Evolutionary conservation across 306 rosid genomes (phyloP).

Genomic region (Oemleria cerasiformis): DNA sequence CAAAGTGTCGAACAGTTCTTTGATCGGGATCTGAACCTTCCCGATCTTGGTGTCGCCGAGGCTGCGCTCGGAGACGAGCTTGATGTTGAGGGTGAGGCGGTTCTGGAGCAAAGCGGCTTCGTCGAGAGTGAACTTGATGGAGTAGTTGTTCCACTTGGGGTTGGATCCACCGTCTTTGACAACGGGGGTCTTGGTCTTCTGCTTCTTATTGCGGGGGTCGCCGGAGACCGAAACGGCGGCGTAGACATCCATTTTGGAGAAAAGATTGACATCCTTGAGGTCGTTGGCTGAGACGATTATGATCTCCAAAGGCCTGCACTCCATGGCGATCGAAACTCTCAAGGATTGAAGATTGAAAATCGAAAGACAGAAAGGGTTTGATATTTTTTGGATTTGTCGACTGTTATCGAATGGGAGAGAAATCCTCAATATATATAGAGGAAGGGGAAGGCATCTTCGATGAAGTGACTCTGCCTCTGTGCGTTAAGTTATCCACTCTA

Average conservation of each 20-base stretch:
- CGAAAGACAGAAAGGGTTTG: not conserved
- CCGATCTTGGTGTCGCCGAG: slow-evolving; percentile 43
- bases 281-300: slow-evolving; percentile 33
- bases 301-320: slow-evolving; percentile 39
- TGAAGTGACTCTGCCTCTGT: not conserved
- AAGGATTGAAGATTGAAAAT: not conserved
- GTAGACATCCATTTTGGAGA: slow-evolving; percentile 60
- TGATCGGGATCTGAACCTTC: slow-evolving; percentile 30
- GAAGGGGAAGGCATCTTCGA: not conserved
- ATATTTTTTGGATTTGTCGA: not conserved
- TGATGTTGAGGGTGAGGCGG: slow-evolving; percentile 39
- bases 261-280: slow-evolving; percentile 41
- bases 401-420: too few species aligned
- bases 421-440: not conserved
- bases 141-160: slow-evolving; percentile 41
- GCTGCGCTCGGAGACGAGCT: slow-evolving; percentile 34
- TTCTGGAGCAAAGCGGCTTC: slow-evolving; percentile 25
- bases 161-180: slow-evolving; percentile 41
- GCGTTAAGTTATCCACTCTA: too few species aligned
- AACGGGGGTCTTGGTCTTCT: slow-evolving; percentile 32
- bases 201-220: slow-evolving; percentile 20
- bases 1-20: slow-evolving; percentile 30
- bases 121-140: slow-evolving; percentile 34
- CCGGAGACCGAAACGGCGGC: slow-evolving; percentile 46
- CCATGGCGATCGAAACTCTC: slow-evolving; percentile 24